Base-by-base conservation (phyloP, 164 flowering plant species). In the Amborella trichopoda region DNA sequence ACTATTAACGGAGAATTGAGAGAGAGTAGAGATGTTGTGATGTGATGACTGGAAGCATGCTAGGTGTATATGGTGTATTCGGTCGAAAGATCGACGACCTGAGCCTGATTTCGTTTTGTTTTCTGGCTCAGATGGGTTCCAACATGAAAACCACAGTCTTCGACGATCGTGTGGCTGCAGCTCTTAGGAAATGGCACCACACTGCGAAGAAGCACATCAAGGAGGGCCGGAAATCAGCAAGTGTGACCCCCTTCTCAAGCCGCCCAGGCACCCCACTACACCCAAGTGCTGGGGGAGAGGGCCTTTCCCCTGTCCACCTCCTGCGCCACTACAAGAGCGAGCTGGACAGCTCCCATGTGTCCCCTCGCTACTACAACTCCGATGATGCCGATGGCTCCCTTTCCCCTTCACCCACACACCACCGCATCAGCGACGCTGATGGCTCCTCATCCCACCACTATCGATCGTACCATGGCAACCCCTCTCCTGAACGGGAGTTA, bases 101-200 rank as follows among this genome's bases (percentile, higher is more conserved):
- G n/a, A n/a, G n/a, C n/a, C n/a, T n/a, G n/a, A n/a, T n/a, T n/a
- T n/a, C 14, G 34, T 30, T 0, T 30, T 30, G 34, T 30, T 30
- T 8, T 30, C 14, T 30, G 14, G 14, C n/a, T 8, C 74, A 86
- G 90, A 87, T 87, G 96, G 94, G 96, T 10, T 71, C 96, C 8
- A 72, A 53, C 10, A 75, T 83, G 96, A 83, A 73, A 41, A 75
- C 85, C 3, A 72, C 86, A 10, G 71, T 86, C 40, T 82, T 86
- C 69, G 69, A 81, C 47, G 90, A 87, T 6, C 65, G 76, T 47
- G 77, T 81, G 10, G 85, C 83, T 0, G 39, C 43, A 6, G 94
- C 87, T 1, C 63, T 83, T 9, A 52, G 48, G 13, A 71, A 61
- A 11, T 86, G 96, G 93, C 87, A 83, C 54, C 80, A 68, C 48